Evolutionary conservation across 108 stramenopile genomes (phyloP), one percentile per base, ranked within the genome.

Genomic region (Fragilaria crotonensis): DNA sequence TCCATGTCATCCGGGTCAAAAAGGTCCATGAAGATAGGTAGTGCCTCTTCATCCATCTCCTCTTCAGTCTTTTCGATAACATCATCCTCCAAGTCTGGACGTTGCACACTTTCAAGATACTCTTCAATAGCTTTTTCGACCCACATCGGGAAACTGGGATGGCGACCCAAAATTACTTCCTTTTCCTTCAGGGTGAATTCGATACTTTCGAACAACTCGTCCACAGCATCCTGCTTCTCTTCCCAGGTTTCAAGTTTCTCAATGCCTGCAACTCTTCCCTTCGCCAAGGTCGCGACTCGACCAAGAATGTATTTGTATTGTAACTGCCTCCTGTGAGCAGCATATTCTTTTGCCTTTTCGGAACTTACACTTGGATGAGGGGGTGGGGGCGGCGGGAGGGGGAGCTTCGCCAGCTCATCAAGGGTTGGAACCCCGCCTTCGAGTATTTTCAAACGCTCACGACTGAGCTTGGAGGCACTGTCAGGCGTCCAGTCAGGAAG

Each of bases 1-100:
- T n/a, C n/a, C n/a, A 76, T 77, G 4, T 71, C 71, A 23, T 75
- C 57, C 9, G 52, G 54, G 31, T 63, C 57, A 31, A 57, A 70
- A 29, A 84, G 67, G 64, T 90, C 89, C 77, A 87, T 83, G 41
- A 90, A 90, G 7, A 90, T 65, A 1, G 88, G 88, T 21, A 65
- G 55, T 14, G 73, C 68, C 20, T 27, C n/a, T 11, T 72, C 77
- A 36, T 76, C 60, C 27, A 33, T 30, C 5, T 56, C 54, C n/a
- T n/a, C n/a, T n/a, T n/a, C n/a, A n/a, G n/a, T n/a, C 30, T 5
- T 31, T 7, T 23, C 20, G 2, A 20, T 20, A 5, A 47, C 5
- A 23, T 59, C 44, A 25, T 59, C 58, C 60, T 5, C 27, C 60
- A 9, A 53, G 66, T 11, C 18, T 58, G 45, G 30, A 45, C 27